Percentiles rank a stretch among this genome's conserved stretches.
phyloP scores from a whole-genome alignment of 768 basidiomycete species.

The Kwoniella heveanensis region DNA sequence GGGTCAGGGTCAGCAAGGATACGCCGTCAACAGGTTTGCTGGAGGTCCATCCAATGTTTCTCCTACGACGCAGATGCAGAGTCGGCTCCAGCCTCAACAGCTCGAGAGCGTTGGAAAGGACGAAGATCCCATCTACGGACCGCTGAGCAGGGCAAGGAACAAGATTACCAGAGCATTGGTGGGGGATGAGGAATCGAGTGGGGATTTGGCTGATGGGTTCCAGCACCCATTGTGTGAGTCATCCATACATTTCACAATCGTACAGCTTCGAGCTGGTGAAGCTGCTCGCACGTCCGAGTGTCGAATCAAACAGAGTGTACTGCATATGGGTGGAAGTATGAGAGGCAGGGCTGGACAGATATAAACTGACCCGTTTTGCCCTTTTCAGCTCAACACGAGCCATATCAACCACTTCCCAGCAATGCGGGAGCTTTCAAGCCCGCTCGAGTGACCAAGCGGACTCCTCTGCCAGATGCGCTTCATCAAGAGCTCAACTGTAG shows the following conservation, averaged over 20 bases:
- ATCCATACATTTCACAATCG: too few relatives aligned
- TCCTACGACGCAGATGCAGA: conserved; percentile 5
- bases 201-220: conserved; percentile 34
- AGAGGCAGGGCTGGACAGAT: too few relatives aligned
- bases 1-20: background rate
- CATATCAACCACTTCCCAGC: conserved; percentile 29
- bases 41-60: background rate
- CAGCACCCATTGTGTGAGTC: conserved; percentile 27
- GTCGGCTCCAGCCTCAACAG: conserved; percentile 33
- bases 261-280: too few relatives aligned
- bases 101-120: conserved; percentile 33
- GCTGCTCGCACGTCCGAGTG: too few relatives aligned
- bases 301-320: too few relatives aligned
- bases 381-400: conserved; percentile 27
- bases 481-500: conserved; percentile 47
- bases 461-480: conserved; percentile 45
- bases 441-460: conserved; percentile 24
- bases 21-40: background rate
- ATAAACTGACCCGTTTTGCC: background rate
- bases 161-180: conserved; percentile 40
- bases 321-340: too few relatives aligned
- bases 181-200: conserved; percentile 44
- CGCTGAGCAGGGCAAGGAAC: conserved; percentile 36
- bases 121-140: conserved; percentile 51
- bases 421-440: conserved; percentile 28